Evolutionary conservation across 148 eudicot genomes (phyloP).

Genomic region (Cornus florida): DNA sequence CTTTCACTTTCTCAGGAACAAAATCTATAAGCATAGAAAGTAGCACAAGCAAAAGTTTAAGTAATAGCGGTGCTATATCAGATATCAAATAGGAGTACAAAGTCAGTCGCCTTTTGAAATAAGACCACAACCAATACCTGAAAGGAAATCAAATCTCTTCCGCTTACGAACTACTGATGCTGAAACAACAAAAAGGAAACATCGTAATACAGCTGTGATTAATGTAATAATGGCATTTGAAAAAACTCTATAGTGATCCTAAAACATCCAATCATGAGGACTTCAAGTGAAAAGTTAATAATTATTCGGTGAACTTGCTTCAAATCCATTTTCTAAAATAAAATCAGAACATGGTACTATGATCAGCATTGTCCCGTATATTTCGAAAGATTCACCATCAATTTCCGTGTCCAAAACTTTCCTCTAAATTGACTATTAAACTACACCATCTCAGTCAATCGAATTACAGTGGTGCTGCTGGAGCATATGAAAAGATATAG

Average conservation of each 20-base stretch:
- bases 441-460: neutral
- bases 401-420: neutral
- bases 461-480: too few relatives aligned
- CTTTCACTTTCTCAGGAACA: constrained; percentile 81
- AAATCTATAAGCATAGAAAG: constrained; percentile 47
- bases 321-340: neutral
- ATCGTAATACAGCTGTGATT: neutral
- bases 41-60: neutral
- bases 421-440: neutral
- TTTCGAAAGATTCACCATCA: neutral
- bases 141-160: constrained; percentile 70
- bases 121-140: constrained; percentile 47
- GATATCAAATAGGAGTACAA: neutral
- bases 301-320: neutral
- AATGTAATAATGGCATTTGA: neutral
- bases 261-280: neutral
- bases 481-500: neutral
- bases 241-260: neutral
- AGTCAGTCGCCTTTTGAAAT: neutral
- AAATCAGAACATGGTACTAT: neutral
- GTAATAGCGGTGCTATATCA: neutral
- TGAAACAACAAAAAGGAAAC: constrained; percentile 39
- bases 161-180: constrained; percentile 63
- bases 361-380: neutral
- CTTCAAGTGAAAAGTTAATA: neutral